Evolutionary conservation across 31 red algal genomes (phyloP).

Genomic region (Odonthalia washingtoniensis): DNA sequence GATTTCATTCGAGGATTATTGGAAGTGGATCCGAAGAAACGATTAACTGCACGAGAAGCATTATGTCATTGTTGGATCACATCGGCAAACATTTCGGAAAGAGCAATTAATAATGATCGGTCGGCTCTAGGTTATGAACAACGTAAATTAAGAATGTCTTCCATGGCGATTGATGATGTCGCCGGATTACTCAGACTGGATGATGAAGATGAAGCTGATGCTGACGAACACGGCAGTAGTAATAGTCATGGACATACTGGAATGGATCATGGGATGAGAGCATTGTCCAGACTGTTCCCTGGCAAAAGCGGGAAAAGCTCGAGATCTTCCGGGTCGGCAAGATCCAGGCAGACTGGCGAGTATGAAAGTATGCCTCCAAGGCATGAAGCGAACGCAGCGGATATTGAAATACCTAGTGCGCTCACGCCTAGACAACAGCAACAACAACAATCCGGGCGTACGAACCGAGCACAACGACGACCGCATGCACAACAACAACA

Average conservation of each 20-base stretch:
- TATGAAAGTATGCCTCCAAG: neutral
- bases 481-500: too few species aligned
- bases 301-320: constrained; percentile 59
- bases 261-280: constrained; percentile 44
- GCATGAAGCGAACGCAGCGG: too few species aligned
- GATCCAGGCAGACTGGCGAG: constrained; percentile 1
- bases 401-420: too few species aligned
- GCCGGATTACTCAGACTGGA: constrained; percentile 61
- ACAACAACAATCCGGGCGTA: too few species aligned
- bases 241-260: neutral
- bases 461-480: too few species aligned
- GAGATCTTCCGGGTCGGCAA: constrained; percentile 44
- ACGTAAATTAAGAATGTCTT: constrained; percentile 72
- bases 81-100: constrained; percentile 51
- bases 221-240: too few species aligned
- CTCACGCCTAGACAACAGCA: too few species aligned
- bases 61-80: constrained; percentile 79
- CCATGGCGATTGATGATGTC: constrained; percentile 82
- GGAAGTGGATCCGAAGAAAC: constrained; percentile 74
- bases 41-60: constrained; percentile 77
- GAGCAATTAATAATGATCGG: constrained; percentile 64
- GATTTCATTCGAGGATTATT: constrained; percentile 83
- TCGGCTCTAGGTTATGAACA: constrained; percentile 59
- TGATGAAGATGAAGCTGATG: constrained; percentile 60
- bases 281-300: constrained; percentile 62